Conservation (phyloP, 345 rosid genomes). For the Corchorus olitorius region DNA sequence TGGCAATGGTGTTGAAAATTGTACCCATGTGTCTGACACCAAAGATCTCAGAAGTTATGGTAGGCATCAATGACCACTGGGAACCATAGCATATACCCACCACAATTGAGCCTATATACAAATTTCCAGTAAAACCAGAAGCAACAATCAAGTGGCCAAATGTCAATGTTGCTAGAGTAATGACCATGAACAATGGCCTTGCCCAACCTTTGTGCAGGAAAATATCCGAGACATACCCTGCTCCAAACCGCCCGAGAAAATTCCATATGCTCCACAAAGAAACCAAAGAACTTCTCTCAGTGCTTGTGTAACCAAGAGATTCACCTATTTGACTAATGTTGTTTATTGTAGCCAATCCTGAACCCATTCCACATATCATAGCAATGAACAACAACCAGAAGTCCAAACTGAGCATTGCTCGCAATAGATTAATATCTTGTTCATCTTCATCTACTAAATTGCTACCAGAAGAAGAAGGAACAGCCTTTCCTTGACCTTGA, state of each 20-base stretch:
- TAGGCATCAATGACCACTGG: slow-evolving; percentile 89
- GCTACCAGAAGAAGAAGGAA: not conserved
- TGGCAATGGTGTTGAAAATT: slow-evolving; percentile 77
- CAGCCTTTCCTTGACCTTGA: slow-evolving; percentile 22
- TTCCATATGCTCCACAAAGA: slow-evolving; percentile 89
- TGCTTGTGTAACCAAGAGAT: slow-evolving; percentile 66
- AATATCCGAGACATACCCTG: slow-evolving; percentile 71
- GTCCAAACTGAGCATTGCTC: slow-evolving; percentile 49
- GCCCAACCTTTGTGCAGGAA: slow-evolving; percentile 72
- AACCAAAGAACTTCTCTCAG: slow-evolving; percentile 68
- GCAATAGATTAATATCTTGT: slow-evolving; percentile 48
- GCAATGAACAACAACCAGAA: slow-evolving; percentile 82
- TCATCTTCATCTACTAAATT: slow-evolving; percentile 11
- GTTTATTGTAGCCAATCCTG: slow-evolving; percentile 74
- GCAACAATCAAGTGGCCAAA: slow-evolving; percentile 75
- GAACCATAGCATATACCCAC: slow-evolving; percentile 87
- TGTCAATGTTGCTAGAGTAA: slow-evolving; percentile 59
- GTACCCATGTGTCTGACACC: slow-evolving; percentile 87
- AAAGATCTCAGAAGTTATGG: slow-evolving; percentile 68
- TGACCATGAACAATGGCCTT: slow-evolving; percentile 74
- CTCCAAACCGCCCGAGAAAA: slow-evolving; percentile 89
- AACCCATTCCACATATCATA: slow-evolving; percentile 75
- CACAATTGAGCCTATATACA: slow-evolving; percentile 67
- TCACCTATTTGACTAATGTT: slow-evolving; percentile 83
- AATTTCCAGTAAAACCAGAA: slow-evolving; percentile 59